phyloP scores from a whole-genome alignment of 768 basidiomycete genomes.

The Candolleomyces aberdarensis region DNA sequence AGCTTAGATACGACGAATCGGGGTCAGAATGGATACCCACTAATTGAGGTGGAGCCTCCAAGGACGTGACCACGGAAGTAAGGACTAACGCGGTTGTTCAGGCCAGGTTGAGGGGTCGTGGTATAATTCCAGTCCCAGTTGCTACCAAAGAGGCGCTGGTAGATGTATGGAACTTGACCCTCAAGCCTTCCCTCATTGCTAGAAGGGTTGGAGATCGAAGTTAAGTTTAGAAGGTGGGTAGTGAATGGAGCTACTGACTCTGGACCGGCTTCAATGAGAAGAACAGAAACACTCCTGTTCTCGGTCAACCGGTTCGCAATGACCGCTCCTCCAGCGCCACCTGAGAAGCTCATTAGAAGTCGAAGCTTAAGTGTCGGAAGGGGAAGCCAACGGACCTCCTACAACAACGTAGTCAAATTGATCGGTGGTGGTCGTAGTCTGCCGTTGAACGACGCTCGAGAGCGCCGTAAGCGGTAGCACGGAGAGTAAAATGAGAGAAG shows the following conservation, averaged over 20 bases:
- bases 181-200: not conserved
- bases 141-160: not conserved
- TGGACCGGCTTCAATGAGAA: conserved; percentile 53
- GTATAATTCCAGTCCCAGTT: conserved; percentile 28
- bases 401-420: conserved; percentile 12
- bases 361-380: too few relatives aligned
- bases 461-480: not conserved
- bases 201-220: conserved; percentile 1
- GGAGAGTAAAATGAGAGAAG: not conserved
- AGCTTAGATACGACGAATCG: not conserved
- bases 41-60: conserved; percentile 26
- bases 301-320: conserved; percentile 57
- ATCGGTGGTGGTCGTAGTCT: not conserved
- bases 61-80: conserved; percentile 24
- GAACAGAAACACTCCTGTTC: conserved; percentile 41
- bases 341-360: not conserved
- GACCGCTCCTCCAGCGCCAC: conserved; percentile 55
- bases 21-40: conserved; percentile 21
- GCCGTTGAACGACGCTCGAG: not conserved
- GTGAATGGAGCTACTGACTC: conserved; percentile 36
- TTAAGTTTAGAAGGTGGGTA: not conserved
- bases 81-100: conserved; percentile 18
- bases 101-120: conserved; percentile 16
- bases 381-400: conserved; percentile 2
- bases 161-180: not conserved